phyloP scores from a whole-genome alignment of 2,329 filamentous ascomycete species.

The Aspergillus versicolor region DNA sequence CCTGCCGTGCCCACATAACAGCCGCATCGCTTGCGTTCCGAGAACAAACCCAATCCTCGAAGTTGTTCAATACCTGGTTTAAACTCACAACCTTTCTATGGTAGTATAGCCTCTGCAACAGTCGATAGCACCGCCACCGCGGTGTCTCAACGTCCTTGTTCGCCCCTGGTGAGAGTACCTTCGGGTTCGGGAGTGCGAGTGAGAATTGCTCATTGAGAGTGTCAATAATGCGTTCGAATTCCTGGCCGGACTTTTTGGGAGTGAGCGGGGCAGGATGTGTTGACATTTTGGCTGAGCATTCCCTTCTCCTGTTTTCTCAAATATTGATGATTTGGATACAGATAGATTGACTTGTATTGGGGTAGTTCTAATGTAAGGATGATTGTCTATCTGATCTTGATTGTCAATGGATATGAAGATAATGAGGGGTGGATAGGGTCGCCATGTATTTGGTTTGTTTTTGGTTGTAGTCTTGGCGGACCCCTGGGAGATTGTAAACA shows the following conservation, averaged over 20 bases:
- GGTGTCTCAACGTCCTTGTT: conserved; percentile 15
- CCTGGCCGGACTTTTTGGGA: conserved; percentile 23
- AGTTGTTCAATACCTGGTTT: conserved; percentile 25
- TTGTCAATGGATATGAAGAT: background rate
- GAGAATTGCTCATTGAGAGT: conserved; percentile 35
- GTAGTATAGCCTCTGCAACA: conserved; percentile 33
- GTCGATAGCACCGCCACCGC: conserved; percentile 26
- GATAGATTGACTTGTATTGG: background rate
- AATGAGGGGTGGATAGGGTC: background rate
- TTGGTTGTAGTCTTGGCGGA: background rate
- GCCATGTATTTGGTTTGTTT: background rate
- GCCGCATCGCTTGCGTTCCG: conserved; percentile 28
- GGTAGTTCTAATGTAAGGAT: background rate
- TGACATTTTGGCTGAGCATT: conserved; percentile 53
- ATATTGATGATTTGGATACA: background rate
- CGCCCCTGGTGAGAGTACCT: conserved; percentile 18
- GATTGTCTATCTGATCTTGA: background rate
- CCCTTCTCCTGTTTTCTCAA: background rate
- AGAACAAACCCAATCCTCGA: conserved; percentile 33
- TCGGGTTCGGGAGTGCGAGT: conserved; percentile 32
- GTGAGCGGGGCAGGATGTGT: conserved; percentile 41
- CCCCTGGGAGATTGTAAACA: background rate
- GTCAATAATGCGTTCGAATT: conserved; percentile 29
- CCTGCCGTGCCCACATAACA: conserved; percentile 14
- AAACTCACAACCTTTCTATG: conserved; percentile 22